phyloP scores from a whole-genome alignment of 148 eudicot genomes.

The Vaccinium corymbosum region DNA sequence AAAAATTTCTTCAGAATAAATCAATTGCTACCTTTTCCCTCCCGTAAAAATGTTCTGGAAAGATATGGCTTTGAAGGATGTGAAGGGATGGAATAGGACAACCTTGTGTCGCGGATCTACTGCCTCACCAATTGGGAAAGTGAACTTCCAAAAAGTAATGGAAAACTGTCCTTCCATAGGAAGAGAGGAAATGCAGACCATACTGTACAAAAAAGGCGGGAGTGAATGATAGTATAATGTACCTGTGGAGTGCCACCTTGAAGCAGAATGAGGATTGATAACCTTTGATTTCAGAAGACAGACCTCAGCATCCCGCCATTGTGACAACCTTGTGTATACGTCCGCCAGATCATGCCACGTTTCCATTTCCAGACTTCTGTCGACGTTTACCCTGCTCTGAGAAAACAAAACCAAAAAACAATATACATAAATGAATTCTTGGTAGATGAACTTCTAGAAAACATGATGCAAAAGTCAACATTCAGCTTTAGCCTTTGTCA shows the following conservation, averaged over 20 bases:
- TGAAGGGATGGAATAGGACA: conserved; percentile 2
- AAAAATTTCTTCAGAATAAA: background rate
- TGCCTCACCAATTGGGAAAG: background rate
- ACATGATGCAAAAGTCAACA: background rate
- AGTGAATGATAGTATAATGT: conserved; percentile 13
- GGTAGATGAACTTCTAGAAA: background rate
- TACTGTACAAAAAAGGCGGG: background rate
- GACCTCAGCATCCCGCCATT: conserved; percentile 81
- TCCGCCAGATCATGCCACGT: conserved; percentile 94
- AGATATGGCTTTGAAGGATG: background rate
- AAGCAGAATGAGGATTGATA: conserved; percentile 66
- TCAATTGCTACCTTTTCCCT: background rate
- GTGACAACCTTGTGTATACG: conserved; percentile 64
- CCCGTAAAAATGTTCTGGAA: background rate
- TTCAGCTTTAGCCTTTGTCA: background rate
- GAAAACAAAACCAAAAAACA: conserved; percentile 4
- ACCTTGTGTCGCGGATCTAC: background rate
- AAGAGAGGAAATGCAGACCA: conserved; percentile 8
- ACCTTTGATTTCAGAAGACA: conserved; percentile 77
- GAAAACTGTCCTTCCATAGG: background rate
- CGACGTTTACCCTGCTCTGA: conserved; percentile 50
- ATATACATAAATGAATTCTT: background rate
- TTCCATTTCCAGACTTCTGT: conserved; percentile 67
- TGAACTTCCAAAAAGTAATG: background rate
- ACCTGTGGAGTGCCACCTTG: conserved; percentile 73